Conservation (phyloP, 2,329 filamentous ascomycete species). For the Apiospora phragmitis region DNA sequence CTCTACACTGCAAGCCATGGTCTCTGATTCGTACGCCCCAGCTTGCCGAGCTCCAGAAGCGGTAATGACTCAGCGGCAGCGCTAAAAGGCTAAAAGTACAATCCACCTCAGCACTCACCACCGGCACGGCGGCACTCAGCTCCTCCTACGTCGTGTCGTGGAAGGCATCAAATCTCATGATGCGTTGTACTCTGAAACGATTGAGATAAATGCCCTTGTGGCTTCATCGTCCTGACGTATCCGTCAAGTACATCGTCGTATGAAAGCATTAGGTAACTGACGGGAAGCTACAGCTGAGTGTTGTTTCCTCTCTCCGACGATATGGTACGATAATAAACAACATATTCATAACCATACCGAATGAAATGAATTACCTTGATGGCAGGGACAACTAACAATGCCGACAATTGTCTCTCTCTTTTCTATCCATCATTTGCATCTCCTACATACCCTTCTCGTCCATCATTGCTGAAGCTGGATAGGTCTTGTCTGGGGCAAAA, state of each 20-base stretch:
- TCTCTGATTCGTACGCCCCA: not conserved
- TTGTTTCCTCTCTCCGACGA: not conserved
- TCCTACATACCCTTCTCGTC: not conserved
- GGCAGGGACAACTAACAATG: not conserved
- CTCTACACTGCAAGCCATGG: not conserved
- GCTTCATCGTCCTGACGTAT: not conserved
- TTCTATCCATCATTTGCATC: not conserved
- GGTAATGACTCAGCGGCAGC: not conserved
- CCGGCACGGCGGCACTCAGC: not conserved
- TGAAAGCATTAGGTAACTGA: not conserved
- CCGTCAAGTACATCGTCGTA: not conserved
- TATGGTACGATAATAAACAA: not conserved
- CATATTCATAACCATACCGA: not conserved
- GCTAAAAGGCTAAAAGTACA: not conserved
- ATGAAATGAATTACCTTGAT: not conserved
- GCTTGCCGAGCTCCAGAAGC: not conserved
- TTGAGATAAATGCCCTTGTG: not conserved
- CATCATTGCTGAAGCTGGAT: not conserved
- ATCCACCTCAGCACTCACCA: not conserved
- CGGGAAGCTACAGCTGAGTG: not conserved
- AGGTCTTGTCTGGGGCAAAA: not conserved
- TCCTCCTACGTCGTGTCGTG: not conserved
- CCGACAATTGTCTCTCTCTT: not conserved
- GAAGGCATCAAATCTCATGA: not conserved
- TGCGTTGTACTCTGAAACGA: not conserved